Evolutionary conservation across 805 yeast species (phyloP), one percentile per base, ranked within the genome.

Genomic region (Ogataea trehalophila): DNA sequence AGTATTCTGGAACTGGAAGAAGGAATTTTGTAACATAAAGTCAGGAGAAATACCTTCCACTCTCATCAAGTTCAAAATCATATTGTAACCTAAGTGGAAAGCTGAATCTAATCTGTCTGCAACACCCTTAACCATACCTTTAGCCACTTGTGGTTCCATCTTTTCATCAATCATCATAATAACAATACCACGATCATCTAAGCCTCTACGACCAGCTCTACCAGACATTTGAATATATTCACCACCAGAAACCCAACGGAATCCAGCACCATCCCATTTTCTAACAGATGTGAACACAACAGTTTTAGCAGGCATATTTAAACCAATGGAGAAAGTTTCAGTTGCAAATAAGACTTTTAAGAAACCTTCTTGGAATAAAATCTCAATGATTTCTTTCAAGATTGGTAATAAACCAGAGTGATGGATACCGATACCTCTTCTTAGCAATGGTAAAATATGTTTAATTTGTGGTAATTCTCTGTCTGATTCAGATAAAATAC

Each of bases 191-290:
- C 99, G 85, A 66, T 94, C 99, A 76, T 94, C 99, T 58, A 94
- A 78, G 63, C 99, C 99, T 77, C 99, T 87, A 44, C 46, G 46
- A 16, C 46, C 46, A 23, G 46, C 46, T 39, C 46, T 44, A 33
- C 46, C 46, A 9, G 97, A 88, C 99, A 94, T 94, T 72, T 94
- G 99, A 63, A 94, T 94, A 69, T 94, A 94, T 71, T 94, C 99
- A 73, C 99, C 99, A 50, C 99, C 99, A 47, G 96, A 87, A 33
- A 94, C 97, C 99, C 99, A 94, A 70, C 99, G 83, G 75, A 92
- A 90, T 17, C 92, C 95, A 53, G 80, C 82, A 59, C 99, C 99
- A 71, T 94, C 99, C 96, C 97, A 94, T 67, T 94, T 94, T 64
- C 99, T 81, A 18, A 94, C 99, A 33, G 92, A 87, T 0, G 99